Percentiles rank a stretch among this genome's conserved stretches.
These are phyloP conservation scores for Spencermartinsiella europaea DNA, from an alignment of 805 yeast genomes.

Conservation along the genomic window DNA sequence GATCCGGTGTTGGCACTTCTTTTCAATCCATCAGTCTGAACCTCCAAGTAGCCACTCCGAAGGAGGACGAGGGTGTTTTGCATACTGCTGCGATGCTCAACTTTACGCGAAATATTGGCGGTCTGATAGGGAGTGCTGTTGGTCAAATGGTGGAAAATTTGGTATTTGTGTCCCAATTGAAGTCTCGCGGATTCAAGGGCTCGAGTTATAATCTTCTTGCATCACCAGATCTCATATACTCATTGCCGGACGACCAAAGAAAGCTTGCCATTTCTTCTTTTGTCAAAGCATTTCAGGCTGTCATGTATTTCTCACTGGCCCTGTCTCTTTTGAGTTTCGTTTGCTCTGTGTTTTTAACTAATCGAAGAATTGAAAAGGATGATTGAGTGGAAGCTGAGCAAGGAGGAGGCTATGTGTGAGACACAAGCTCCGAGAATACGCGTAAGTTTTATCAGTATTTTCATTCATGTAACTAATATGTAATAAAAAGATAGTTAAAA, in stretches of 20 bases:
- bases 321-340: conserved; percentile 9
- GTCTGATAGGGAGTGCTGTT: conserved; percentile 38
- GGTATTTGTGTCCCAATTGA: conserved; percentile 3
- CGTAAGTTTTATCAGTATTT: too few species aligned
- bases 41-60: conserved; percentile 48
- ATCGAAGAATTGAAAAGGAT: conserved; percentile 13
- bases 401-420: too few species aligned
- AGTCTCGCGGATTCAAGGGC: neutral
- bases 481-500: too few species aligned
- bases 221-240: conserved; percentile 14
- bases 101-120: conserved; percentile 41
- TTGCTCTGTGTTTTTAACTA: conserved; percentile 15
- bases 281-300: conserved; percentile 16
- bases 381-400: neutral
- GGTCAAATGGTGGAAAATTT: conserved; percentile 33
- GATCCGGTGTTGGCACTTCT: conserved; percentile 34
- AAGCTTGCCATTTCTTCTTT: conserved; percentile 11
- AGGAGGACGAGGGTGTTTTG: conserved; percentile 43
- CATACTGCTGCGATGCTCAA: conserved; percentile 41
- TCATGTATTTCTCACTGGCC: conserved; percentile 19
- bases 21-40: conserved; percentile 40
- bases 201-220: conserved; percentile 8
- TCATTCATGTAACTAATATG: too few species aligned
- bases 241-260: conserved; percentile 10
- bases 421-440: too few species aligned